These are phyloP conservation scores for Themeda triandra DNA, from an alignment of 176 grass and related monocot species.

Conservation along the genomic window DNA sequence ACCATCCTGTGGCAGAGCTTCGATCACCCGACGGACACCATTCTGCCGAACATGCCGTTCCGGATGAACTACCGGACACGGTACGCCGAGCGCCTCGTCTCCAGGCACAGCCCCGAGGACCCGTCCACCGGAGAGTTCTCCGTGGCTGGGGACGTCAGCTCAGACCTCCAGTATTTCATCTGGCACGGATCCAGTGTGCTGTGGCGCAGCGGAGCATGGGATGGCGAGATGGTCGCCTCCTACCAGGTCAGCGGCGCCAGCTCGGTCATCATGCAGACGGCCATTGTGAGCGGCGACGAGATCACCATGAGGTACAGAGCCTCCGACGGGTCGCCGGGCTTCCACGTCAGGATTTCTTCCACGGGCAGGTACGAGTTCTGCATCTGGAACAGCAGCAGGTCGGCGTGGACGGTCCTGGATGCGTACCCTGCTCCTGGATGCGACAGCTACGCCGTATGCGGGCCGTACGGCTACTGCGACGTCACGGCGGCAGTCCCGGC, in stretches of 20 bases:
- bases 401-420: neutral
- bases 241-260: neutral
- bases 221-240: neutral
- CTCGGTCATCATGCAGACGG: neutral
- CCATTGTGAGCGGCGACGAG: neutral
- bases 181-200: too few relatives aligned
- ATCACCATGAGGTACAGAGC: neutral
- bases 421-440: slow-evolving; percentile 22
- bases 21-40: neutral
- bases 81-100: neutral
- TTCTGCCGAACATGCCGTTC: slow-evolving; percentile 8
- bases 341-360: neutral
- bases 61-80: neutral
- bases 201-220: slow-evolving; percentile 36
- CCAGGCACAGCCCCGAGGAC: slow-evolving; percentile 17
- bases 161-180: too few relatives aligned
- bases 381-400: neutral
- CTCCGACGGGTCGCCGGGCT: neutral
- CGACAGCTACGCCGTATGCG: slow-evolving; percentile 20
- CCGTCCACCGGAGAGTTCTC: slow-evolving; percentile 25
- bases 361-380: neutral
- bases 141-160: neutral
- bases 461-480: slow-evolving; percentile 39
- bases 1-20: neutral
- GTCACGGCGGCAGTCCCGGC: neutral